Percentiles rank a stretch among this genome's conserved stretches.
Evolutionary conservation across 805 yeast species (phyloP).

Genomic region (Monosporozyma aerobia): DNA sequence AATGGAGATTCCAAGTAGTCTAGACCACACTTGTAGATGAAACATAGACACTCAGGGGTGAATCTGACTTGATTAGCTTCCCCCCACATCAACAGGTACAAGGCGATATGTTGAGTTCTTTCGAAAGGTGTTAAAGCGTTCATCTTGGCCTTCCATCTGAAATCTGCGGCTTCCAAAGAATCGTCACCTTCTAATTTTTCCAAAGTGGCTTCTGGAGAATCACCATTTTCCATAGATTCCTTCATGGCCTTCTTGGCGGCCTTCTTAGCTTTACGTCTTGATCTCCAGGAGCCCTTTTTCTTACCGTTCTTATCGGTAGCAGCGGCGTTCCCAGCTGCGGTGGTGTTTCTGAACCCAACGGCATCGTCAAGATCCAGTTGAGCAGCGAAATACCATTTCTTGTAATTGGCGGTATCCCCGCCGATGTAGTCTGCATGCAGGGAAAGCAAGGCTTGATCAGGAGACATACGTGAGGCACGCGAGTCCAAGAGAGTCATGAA

Average conservation of each 20-base stretch:
- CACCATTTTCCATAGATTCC: constrained; percentile 44
- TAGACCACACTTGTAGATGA: constrained; percentile 87
- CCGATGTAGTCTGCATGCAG: constrained; percentile 84
- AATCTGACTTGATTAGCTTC: constrained; percentile 93
- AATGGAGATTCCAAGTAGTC: constrained; percentile 85
- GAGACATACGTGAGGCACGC: constrained; percentile 80
- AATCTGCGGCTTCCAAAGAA: constrained; percentile 74
- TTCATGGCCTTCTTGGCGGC: constrained; percentile 64
- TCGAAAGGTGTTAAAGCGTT: constrained; percentile 63
- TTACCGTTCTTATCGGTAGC: constrained; percentile 51
- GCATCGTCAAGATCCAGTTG: constrained; percentile 80
- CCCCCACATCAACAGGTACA: constrained; percentile 77
- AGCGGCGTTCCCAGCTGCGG: constrained; percentile 41
- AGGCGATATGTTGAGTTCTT: constrained; percentile 68
- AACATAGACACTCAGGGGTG: constrained; percentile 82
- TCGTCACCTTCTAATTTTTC: constrained; percentile 72
- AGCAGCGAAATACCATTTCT: constrained; percentile 84
- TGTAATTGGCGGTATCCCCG: constrained; percentile 77
- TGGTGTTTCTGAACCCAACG: constrained; percentile 76
- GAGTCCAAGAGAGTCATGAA: constrained; percentile 79
- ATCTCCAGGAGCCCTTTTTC: constrained; percentile 49
- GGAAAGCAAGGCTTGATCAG: constrained; percentile 74
- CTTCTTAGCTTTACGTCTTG: constrained; percentile 63
- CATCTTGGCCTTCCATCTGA: constrained; percentile 79
- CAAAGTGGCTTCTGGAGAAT: constrained; percentile 48